phyloP scores from a whole-genome alignment of 1,284 basidiomycete genomes.

The Leccinum solheimii region DNA sequence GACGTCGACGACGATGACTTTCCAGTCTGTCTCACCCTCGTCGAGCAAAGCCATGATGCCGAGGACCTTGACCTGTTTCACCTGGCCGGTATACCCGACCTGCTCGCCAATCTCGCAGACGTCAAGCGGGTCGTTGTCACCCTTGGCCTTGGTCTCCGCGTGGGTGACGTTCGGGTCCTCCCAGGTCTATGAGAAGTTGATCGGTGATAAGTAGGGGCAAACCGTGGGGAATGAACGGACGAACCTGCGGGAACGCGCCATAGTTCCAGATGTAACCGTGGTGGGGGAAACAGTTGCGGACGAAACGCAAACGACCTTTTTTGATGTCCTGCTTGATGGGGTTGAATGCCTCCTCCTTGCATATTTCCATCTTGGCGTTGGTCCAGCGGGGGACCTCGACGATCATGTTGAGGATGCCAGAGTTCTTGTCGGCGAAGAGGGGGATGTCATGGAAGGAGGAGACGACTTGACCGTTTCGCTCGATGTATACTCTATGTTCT shows the following conservation, averaged over 20 bases:
- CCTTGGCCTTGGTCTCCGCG: conserved; percentile 98
- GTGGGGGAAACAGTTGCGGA: conserved; percentile 99
- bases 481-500: conserved; percentile 96
- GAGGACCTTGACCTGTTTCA: conserved; percentile 99
- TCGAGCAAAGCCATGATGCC: conserved; percentile 99
- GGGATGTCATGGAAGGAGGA: conserved; percentile 97
- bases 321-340: conserved; percentile 99
- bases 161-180: conserved; percentile 90
- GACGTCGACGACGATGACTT: conserved; percentile 96
- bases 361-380: conserved; percentile 99
- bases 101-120: conserved; percentile 99
- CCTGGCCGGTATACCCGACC: conserved; percentile 95
- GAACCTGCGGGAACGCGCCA: conserved; percentile 92
- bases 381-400: conserved; percentile 99
- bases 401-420: conserved; percentile 96
- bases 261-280: conserved; percentile 99
- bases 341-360: conserved; percentile 96
- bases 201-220: no score
- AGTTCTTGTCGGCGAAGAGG: conserved; percentile 91
- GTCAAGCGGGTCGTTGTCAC: conserved; percentile 99
- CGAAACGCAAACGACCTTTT: conserved; percentile 94
- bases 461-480: conserved; percentile 83
- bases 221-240: conserved; percentile 20
- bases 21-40: conserved; percentile 99
- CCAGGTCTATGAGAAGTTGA: conserved; percentile 74